Conservation (phyloP, 148 eudicot species). For the Chenopodium formosanum region DNA sequence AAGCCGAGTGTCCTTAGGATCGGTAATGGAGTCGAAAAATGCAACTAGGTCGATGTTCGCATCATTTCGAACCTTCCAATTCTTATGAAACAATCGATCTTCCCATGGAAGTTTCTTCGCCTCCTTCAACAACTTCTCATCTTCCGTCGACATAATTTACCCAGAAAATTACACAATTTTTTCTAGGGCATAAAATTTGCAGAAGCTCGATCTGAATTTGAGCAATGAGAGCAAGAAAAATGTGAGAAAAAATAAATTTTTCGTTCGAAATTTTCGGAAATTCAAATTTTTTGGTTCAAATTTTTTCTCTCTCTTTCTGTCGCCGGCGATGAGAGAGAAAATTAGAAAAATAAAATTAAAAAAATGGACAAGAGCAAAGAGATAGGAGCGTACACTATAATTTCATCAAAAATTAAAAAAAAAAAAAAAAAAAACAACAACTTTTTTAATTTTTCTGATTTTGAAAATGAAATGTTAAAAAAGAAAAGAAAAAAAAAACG, state of each 20-base stretch:
- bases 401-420: too few relatives aligned
- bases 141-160: conserved; percentile 73
- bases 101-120: conserved; percentile 99
- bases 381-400: neutral
- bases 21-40: conserved; percentile 64
- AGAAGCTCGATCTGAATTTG: conserved; percentile 12
- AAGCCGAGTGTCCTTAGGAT: conserved; percentile 89
- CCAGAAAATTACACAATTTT: neutral
- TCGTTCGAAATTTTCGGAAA: neutral
- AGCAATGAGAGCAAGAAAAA: conserved; percentile 2
- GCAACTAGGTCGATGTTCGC: conserved; percentile 90
- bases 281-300: neutral
- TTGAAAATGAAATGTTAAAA: neutral
- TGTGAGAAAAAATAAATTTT: neutral
- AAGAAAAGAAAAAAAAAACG: neutral
- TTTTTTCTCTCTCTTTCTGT: neutral
- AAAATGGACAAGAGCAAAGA: neutral
- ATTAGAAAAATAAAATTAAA: neutral
- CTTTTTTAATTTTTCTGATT: neutral
- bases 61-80: conserved; percentile 96
- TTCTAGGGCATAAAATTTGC: neutral
- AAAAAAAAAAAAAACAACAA: too few relatives aligned
- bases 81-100: conserved; percentile 87
- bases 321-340: conserved; percentile 13
- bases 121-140: conserved; percentile 93